Evolutionary conservation across 257 asterid species (phyloP).

Genomic region (Paulownia fortunei): DNA sequence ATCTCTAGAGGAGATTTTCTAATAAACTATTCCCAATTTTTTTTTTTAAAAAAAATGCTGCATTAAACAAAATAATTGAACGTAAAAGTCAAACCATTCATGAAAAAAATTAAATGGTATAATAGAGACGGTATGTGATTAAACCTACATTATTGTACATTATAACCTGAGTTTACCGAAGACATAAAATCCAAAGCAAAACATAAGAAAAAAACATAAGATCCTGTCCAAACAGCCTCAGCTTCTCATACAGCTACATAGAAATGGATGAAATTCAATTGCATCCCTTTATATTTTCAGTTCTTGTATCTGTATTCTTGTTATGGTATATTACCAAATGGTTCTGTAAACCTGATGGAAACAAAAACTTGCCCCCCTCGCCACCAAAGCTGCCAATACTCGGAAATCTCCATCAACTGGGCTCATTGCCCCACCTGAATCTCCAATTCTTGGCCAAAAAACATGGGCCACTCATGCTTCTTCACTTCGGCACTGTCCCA

Average conservation of each 20-base stretch:
- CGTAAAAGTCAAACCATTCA: too few species aligned
- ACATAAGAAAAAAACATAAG: too few species aligned
- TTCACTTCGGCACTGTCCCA: background rate
- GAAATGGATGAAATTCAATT: background rate
- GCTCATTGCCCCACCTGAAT: background rate
- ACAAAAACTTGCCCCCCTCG: constrained; percentile 18
- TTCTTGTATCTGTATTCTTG: background rate
- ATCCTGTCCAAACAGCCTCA: too few species aligned
- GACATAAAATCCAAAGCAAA: too few species aligned
- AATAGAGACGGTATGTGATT: too few species aligned
- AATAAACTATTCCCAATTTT: background rate
- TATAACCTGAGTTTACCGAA: too few species aligned
- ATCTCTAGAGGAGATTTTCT: background rate
- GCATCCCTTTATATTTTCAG: background rate
- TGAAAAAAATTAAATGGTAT: too few species aligned
- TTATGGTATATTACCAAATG: background rate
- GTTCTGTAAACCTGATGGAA: background rate
- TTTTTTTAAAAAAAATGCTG: too few species aligned
- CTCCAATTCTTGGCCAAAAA: constrained; percentile 6
- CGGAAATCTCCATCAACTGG: constrained; percentile 6
- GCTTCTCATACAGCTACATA: too few species aligned
- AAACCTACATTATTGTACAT: too few species aligned
- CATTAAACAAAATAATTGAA: too few species aligned
- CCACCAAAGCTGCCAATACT: constrained; percentile 5
- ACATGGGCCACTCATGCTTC: constrained; percentile 17